Evolutionary conservation across 768 basidiomycete species (phyloP).

Genomic region (Boletus edulis): DNA sequence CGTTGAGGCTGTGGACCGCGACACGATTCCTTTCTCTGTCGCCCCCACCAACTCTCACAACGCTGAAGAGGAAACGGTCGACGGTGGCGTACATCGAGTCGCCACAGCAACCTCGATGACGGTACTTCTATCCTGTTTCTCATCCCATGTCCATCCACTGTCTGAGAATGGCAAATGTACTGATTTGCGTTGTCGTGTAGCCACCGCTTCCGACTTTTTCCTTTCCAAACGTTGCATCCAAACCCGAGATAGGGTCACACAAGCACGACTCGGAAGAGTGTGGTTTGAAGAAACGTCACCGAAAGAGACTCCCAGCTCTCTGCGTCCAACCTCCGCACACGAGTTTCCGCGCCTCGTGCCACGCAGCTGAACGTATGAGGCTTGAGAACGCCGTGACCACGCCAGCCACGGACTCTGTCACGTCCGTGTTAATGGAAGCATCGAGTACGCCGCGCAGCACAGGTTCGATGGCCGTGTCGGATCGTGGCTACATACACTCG

Average conservation of each 20-base stretch:
- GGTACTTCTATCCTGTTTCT: slow-evolving; percentile 27
- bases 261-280: slow-evolving; percentile 13
- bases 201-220: slow-evolving; percentile 19
- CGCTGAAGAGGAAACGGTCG: slow-evolving; percentile 15
- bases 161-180: slow-evolving; percentile 13
- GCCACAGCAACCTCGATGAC: slow-evolving; percentile 27
- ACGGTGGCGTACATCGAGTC: slow-evolving; percentile 23
- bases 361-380: slow-evolving; percentile 2
- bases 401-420: slow-evolving; percentile 16
- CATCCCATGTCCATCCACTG: slow-evolving; percentile 3
- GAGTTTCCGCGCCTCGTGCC: slow-evolving; percentile 15
- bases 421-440: slow-evolving; percentile 22
- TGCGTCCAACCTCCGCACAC: slow-evolving; percentile 14
- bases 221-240: slow-evolving; percentile 14
- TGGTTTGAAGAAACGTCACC: slow-evolving; percentile 12
- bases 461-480: slow-evolving; percentile 17
- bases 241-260: slow-evolving; percentile 3
- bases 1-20: slow-evolving; percentile 3
- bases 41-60: slow-evolving; percentile 4
- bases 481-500: slow-evolving; percentile 13
- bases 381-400: slow-evolving; percentile 4
- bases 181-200: slow-evolving; percentile 22
- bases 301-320: slow-evolving; percentile 22
- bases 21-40: not conserved
- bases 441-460: slow-evolving; percentile 20